Base-by-base conservation (phyloP, 2,329 filamentous ascomycete genomes). In the Rutstroemia sp. region DNA sequence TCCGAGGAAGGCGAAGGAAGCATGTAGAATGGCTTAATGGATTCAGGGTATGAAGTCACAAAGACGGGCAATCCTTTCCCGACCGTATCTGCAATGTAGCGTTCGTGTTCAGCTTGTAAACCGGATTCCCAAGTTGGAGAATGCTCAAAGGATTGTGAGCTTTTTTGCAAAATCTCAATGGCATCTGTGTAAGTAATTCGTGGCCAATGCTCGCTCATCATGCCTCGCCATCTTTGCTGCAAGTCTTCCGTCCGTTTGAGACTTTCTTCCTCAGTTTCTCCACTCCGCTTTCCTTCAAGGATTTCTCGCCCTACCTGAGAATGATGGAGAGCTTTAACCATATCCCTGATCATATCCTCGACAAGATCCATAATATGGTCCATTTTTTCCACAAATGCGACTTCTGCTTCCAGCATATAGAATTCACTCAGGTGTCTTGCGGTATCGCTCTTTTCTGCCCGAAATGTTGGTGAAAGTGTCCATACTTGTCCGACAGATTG, bases 401-500 rank as follows among this genome's bases (percentile, higher is more conserved):
- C 77, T 71, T 99, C 94, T 16, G 86, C 92, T 72, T 99, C 94
- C 2, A 99, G 81, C 94, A 99, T 97, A 74, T 97, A 97, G 67
- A 99, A 97, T 69, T 99, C 94, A 74, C 90, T 96, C 59, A 99
- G 77, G 72, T 99, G 94, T 27, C 94, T 85, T 5, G 91, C 86
- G 0, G 94, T 97, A 68, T 97, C 92, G 72, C 91, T 96, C 69
- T 85, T 86, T 71, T 96, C 94, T 4, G 94, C 94, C 39, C 94
- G 84, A 69, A 99, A 99, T 0, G 91, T 95, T 2, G 94, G 94
- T 4, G 92, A 94, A 10, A 99, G 74, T 1, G 92, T 88, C 92
- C 94, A 99, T 7, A 97, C 94, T 65, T 88, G 90, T 41, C 90
- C 90, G 30, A 96, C 79, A 19, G 92, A 86, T 66, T 95, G 91